Evolutionary conservation across 2,329 filamentous ascomycete species (phyloP).

Genomic region (Aspergillus fumigatus): DNA sequence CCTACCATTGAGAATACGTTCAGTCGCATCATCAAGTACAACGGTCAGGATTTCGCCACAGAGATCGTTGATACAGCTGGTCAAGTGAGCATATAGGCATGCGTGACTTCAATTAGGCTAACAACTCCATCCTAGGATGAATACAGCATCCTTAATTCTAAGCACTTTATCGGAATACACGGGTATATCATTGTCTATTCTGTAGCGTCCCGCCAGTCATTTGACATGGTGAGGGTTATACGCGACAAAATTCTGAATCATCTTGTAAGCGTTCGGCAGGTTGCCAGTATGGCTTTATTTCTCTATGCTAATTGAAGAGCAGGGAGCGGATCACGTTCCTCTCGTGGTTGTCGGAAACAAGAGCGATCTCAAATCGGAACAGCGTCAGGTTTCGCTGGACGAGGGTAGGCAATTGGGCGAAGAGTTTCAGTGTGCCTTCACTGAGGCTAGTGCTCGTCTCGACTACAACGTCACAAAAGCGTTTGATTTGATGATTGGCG

Average conservation of each 20-base stretch:
- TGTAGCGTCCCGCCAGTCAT: conserved; percentile 88
- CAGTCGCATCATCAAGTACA: conserved; percentile 88
- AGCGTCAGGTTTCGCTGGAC: conserved; percentile 82
- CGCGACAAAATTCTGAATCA: conserved; percentile 97
- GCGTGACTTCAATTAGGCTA: conserved; percentile 1
- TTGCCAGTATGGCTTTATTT: neutral
- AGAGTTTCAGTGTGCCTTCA: conserved; percentile 88
- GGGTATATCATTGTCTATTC: conserved; percentile 98
- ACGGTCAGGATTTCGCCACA: conserved; percentile 87
- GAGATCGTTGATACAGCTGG: conserved; percentile 98
- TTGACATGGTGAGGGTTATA: conserved; percentile 96
- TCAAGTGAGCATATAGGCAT: conserved; percentile 56
- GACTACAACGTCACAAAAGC: conserved; percentile 90
- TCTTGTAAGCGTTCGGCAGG: conserved; percentile 55
- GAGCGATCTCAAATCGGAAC: conserved; percentile 85
- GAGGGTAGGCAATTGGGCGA: conserved; percentile 80
- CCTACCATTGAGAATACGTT: conserved; percentile 99
- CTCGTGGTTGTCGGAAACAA: conserved; percentile 97
- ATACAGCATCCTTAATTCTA: conserved; percentile 96
- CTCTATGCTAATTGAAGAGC: conserved; percentile 2
- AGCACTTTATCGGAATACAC: conserved; percentile 98
- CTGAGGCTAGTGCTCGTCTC: conserved; percentile 88
- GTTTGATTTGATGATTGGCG: conserved; percentile 88
- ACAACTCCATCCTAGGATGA: conserved; percentile 64
- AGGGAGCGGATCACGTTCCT: conserved; percentile 90